Evolutionary conservation across 768 basidiomycete genomes (phyloP), one percentile per base, ranked within the genome.

Genomic region (Trametes maxima): DNA sequence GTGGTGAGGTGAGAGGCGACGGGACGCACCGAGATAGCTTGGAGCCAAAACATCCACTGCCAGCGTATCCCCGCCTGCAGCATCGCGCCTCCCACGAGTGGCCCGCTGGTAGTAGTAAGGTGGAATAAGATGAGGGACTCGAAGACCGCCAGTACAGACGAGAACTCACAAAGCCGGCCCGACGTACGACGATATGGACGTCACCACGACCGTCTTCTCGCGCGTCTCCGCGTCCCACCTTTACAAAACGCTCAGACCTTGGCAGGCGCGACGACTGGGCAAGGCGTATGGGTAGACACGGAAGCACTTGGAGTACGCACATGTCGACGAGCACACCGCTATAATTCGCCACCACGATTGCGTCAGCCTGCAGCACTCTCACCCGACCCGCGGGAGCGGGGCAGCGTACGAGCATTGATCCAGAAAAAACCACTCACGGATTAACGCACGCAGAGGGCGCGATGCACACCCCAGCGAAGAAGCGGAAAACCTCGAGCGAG

Each of bases 21-120:
- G n/a, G n/a, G 5, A 57, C 56, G 19, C 21, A 48, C 80, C 65
- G 87, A 84, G 35, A 82, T 77, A 21, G 85, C 74, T 57, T 84
- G 72, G 50, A 87, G 75, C 85, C 86, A 88, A 70, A 87, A 90
- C n/a, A 86, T 65, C 83, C 83, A 87, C 37, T 83, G 75, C 84
- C 87, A 90, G 3, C 79, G 80, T 0, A 78, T 69, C 43, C 72
- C 73, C 25, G 65, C 59, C 25, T 70, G 71, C 0, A 73, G 62
- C 61, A 77, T 77, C 63, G 40, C 57, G 17, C 77, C 78, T 12
- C 77, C 65, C 33, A 72, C 62, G n/a, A 70, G 64, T 1, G 72
- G 72, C 3, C 66, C 70, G 36, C 56, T 49, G 25, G 1, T 7
- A 2, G 46, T n/a, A n/a, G n/a, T n/a, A n/a, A n/a, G n/a, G n/a